Conservation (phyloP, 495 filamentous ascomycete genomes). For the Tuber magnatum region DNA sequence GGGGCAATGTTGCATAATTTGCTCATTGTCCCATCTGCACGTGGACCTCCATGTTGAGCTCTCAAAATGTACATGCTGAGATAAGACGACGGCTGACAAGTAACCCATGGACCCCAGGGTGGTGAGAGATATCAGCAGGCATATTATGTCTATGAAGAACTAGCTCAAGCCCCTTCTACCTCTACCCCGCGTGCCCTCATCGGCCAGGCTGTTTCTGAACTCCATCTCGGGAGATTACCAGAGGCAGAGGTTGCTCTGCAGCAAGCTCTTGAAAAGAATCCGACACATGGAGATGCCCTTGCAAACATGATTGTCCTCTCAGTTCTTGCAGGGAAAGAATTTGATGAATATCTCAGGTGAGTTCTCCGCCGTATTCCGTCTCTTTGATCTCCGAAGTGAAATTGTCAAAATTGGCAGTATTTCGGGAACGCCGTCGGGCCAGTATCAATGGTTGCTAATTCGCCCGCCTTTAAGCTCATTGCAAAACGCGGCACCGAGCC, state of each 20-base stretch:
- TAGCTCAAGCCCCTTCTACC: constrained; percentile 74
- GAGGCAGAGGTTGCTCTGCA: constrained; percentile 83
- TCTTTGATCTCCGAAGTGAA: background rate
- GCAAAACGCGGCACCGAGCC: constrained; percentile 52
- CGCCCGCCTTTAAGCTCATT: constrained; percentile 48
- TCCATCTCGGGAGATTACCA: constrained; percentile 80
- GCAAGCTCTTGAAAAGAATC: constrained; percentile 67
- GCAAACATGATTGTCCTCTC: constrained; percentile 75
- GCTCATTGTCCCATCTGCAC: background rate
- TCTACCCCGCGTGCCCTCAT: constrained; percentile 62
- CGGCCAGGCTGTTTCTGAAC: constrained; percentile 81
- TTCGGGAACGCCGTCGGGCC: background rate
- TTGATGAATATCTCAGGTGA: constrained; percentile 55
- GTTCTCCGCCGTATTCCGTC: constrained; percentile 24
- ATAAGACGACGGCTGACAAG: constrained; percentile 13
- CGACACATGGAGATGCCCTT: constrained; percentile 62
- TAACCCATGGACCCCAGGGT: constrained; percentile 50
- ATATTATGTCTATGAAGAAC: constrained; percentile 97
- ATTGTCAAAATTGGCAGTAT: background rate
- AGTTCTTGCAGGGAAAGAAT: constrained; percentile 63
- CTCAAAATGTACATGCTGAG: background rate
- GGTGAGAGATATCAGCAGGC: constrained; percentile 94
- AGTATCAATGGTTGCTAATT: background rate
- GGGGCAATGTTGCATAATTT: background rate
- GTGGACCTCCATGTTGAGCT: background rate